phyloP scores from a whole-genome alignment of 768 basidiomycete species.

The Lentinula raphanica region DNA sequence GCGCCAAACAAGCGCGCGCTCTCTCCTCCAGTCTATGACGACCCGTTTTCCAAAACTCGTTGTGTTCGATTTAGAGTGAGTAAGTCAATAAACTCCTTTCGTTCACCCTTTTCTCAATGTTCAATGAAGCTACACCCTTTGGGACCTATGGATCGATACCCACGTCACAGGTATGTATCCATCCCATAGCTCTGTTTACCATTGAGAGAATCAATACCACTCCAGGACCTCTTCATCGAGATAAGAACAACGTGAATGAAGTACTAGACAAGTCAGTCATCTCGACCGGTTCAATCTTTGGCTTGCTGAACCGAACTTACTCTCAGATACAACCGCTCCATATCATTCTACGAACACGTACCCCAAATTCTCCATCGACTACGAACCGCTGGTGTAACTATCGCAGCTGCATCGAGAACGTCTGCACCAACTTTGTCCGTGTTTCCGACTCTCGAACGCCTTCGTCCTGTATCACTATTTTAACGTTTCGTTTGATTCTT shows the following conservation, averaged over 20 bases:
- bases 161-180: constrained; percentile 50
- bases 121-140: constrained; percentile 66
- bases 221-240: too few relatives aligned
- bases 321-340: constrained; percentile 43
- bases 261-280: constrained; percentile 48
- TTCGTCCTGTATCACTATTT: too few relatives aligned
- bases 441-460: neutral
- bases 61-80: constrained; percentile 79
- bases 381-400: constrained; percentile 39
- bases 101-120: too few relatives aligned
- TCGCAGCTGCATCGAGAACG: constrained; percentile 78
- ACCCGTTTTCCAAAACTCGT: constrained; percentile 49
- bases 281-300: too few relatives aligned
- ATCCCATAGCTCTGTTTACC: constrained; percentile 27
- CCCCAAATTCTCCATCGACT: constrained; percentile 64
- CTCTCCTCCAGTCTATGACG: neutral
- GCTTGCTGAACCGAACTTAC: neutral
- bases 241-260: constrained; percentile 37
- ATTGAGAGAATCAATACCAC: too few relatives aligned
- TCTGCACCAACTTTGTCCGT: constrained; percentile 67
- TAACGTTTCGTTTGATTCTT: too few relatives aligned
- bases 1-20: too few relatives aligned
- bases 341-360: constrained; percentile 76
- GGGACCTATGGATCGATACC: constrained; percentile 85
- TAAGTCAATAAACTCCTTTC: constrained; percentile 5